Base-by-base conservation (phyloP, 345 rosid genomes). In the Linum usitatissimum region DNA sequence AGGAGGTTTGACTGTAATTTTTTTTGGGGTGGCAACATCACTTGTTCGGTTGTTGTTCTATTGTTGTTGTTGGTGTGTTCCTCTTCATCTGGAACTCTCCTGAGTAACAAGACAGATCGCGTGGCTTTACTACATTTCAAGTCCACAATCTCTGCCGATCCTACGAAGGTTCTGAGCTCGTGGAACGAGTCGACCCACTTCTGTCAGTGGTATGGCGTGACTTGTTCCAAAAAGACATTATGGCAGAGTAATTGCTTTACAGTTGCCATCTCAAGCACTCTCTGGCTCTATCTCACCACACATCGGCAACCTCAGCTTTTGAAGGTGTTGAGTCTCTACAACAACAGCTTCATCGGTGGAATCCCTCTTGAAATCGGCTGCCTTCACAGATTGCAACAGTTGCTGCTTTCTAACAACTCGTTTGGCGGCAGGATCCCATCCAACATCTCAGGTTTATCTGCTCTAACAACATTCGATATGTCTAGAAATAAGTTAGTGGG, bases 311-410 rank as follows among this genome's bases (percentile, higher is more conserved):
- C 59, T 69, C 6, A 61, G 60, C 42, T 64, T 59, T 56, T 73
- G 0, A 56, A 12, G 13, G 48, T 1, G 10, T 6, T 73, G 14
- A 51, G 40, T 0, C 61, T 73, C 5, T 6, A 5, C 0, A 2
- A 31, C 59, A 73, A 73, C 58, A 57, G 6, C 28, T 61, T 73
- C 21, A 9, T 12, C 9, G 21, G 49, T 0, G 30, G 61, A 17
- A 61, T 73, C 18, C 73, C 77, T 7, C 67, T 8, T 3, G 64
- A 65, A 59, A 13, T 69, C 0, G 73, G 73, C 6, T 15, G n/a
- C 9, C 60, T 69, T 6, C 14, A 14, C 0, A 9, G 66, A 1
- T 15, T 70, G 55, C 18, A 38, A 23, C 12, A 17, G 9, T 56
- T 68, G 2, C 2, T 3, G 6, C 36, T 49, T 4, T 0, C 0